Conservation (phyloP, 495 filamentous ascomycete genomes). For the Penicillium silybi region DNA sequence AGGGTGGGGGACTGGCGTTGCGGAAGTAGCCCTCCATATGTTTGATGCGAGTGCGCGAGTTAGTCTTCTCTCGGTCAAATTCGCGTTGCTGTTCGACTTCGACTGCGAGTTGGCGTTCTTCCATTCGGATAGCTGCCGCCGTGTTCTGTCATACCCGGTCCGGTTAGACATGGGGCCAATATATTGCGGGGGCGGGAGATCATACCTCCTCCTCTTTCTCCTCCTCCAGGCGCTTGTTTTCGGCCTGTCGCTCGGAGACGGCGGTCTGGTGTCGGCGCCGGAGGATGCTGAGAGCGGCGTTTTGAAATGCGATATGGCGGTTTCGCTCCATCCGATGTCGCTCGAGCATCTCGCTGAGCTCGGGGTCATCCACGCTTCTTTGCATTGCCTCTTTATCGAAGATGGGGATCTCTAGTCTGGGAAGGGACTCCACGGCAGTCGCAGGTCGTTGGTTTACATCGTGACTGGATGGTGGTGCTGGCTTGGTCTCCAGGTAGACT, state of each 20-base stretch:
- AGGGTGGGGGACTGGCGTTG: constrained; percentile 45
- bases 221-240: constrained; percentile 42
- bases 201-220: constrained; percentile 53
- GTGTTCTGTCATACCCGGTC: constrained; percentile 32
- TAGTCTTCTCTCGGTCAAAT: constrained; percentile 54
- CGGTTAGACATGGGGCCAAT: constrained; percentile 11
- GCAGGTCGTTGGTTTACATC: not conserved
- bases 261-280: constrained; percentile 33
- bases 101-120: constrained; percentile 69
- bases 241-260: constrained; percentile 24
- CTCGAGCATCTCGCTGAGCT: constrained; percentile 49
- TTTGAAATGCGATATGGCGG: constrained; percentile 54
- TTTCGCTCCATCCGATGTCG: constrained; percentile 54
- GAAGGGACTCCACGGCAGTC: constrained; percentile 12
- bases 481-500: constrained; percentile 28
- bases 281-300: constrained; percentile 27
- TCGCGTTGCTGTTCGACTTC: constrained; percentile 60
- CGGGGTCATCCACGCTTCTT: constrained; percentile 43
- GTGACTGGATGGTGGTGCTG: constrained; percentile 4
- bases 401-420: constrained; percentile 36
- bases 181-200: constrained; percentile 18
- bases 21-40: constrained; percentile 79
- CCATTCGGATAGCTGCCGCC: constrained; percentile 54
- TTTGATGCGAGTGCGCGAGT: constrained; percentile 64
- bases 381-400: constrained; percentile 36